Base-by-base conservation (phyloP, 768 basidiomycete species). In the Trametes cinnabarina region DNA sequence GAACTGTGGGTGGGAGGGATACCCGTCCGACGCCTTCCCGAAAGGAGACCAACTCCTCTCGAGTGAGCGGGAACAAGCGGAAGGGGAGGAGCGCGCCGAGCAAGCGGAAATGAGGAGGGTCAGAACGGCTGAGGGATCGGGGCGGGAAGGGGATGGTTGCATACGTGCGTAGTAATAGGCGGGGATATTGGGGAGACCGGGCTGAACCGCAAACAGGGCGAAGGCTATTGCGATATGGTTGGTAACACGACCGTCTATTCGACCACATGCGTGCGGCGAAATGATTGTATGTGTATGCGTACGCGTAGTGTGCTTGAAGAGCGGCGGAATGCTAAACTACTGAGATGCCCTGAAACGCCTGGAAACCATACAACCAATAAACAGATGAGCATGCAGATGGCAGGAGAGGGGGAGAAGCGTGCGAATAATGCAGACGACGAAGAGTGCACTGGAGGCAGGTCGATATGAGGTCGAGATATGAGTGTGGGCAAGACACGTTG, bases 341-440 rank as follows among this genome's bases (percentile, higher is more conserved):
- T 39, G n/a, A 30, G 34, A 47, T 47, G 57, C 50, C 50, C 32
- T 43, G 37, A 39, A 25, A 39, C 32, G 22, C 26, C 30, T 22
- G 17, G 37, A 47, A 35, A 41, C 47, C 32, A 42, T 55, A 44
- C 41, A 60, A n/a, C 41, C 48, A 55, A 60, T 59, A 60, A 55
- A 60, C 48, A 55, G 59, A 55, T 60, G 54, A 25, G 54, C 53
- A 60, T 55, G 54, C 58, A 28, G 52, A 32, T 32, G 30, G 12
- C 7, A 32, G 6, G 30, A 7, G 30, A 32, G n/a, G n/a, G n/a
- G n/a, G 12, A 28, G 52, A 37, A 47, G 35, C 34, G 3, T 26
- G 44, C 8, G 44, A n/a, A 46, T 10, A 4, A 23, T 22, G 23
- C 11, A 25, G 43, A 25, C 20, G 43, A 12, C 12, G 9, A 23